Percentiles rank a stretch among this genome's conserved stretches.
phyloP scores from a whole-genome alignment of 345 rosid genomes.

The Lenwebbia sp. region DNA sequence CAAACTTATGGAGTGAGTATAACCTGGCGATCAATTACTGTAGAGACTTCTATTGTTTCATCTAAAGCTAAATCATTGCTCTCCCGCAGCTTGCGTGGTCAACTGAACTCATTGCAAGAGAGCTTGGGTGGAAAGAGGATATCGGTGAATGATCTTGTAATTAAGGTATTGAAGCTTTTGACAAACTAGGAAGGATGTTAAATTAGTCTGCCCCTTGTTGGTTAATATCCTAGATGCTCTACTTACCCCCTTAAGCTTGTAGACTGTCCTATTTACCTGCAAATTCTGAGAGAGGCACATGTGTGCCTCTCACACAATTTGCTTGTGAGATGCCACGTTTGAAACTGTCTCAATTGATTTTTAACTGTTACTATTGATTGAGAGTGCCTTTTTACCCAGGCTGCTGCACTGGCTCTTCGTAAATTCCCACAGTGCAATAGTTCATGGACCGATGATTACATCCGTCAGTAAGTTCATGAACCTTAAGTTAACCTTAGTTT shows the following conservation, averaged over 20 bases:
- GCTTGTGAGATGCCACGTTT: neutral
- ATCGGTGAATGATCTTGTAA: constrained; percentile 92
- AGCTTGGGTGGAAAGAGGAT: constrained; percentile 87
- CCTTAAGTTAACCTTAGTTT: neutral
- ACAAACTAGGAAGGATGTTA: neutral
- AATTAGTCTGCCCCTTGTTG: neutral
- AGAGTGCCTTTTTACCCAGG: constrained; percentile 28
- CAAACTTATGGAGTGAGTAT: constrained; percentile 73
- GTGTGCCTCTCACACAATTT: neutral
- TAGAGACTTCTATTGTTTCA: neutral
- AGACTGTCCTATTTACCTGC: neutral
- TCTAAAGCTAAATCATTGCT: constrained; percentile 4
- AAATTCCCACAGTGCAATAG: constrained; percentile 97
- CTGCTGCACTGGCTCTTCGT: constrained; percentile 91
- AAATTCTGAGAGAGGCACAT: neutral
- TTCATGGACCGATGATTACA: constrained; percentile 91
- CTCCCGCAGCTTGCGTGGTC: constrained; percentile 56
- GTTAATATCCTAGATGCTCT: neutral
- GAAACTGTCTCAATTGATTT: neutral
- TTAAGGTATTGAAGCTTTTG: constrained; percentile 48
- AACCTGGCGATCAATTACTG: neutral
- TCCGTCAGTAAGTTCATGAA: constrained; percentile 69
- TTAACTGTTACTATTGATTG: neutral
- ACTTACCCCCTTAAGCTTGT: neutral
- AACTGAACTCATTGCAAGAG: constrained; percentile 78